Base-by-base conservation (phyloP, 768 basidiomycete genomes). In the Calocera cornea region DNA sequence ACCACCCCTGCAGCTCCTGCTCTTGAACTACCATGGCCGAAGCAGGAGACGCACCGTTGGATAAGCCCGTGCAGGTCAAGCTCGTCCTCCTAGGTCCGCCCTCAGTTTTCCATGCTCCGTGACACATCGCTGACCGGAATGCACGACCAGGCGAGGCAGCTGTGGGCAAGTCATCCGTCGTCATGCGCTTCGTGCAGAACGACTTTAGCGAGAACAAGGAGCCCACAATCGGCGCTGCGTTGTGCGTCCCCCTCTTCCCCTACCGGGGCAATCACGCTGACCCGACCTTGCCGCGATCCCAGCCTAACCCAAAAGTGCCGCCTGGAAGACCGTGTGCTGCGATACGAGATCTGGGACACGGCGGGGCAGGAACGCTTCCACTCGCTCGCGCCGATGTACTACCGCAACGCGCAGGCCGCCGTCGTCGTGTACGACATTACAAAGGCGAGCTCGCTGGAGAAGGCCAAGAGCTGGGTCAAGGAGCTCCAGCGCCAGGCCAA, bases 391-490 rank as follows among this genome's bases (percentile, higher is more conserved):
- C 95, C 97, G 54, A 98, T 98, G 95, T 97, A 97, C 77, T 97
- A 97, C 77, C 90, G 97, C 74, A 97, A 98, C 74, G 93, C 95
- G 8, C 92, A 95, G 76, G 95, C 95, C 2, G 95, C 95, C 34
- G 94, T 98, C 44, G 97, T 99, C 10, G 95, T 98, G 22, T 98
- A 97, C 77, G 97, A 98, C 76, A 87, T 98, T 67, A 98, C 95
- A 64, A 97, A 97, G 78, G 90, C 92, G 50, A 84, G 89, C 67
- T 95, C 93, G 73, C 82, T 99, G 68, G 95, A 98, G 77, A 98
- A 98, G 77, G 97, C 97, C 66, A 97, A 98, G 81, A 93, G 95
- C 34, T 99, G 97, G 97, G 94, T 99, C 68, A 97, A 97, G 80
- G 97, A 99, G 78, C 83, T 99, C 27, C 97, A 99, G 76, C 86